Evolutionary conservation across 257 asterid species (phyloP), one percentile per base, ranked within the genome.

Genomic region (Plantago major): DNA sequence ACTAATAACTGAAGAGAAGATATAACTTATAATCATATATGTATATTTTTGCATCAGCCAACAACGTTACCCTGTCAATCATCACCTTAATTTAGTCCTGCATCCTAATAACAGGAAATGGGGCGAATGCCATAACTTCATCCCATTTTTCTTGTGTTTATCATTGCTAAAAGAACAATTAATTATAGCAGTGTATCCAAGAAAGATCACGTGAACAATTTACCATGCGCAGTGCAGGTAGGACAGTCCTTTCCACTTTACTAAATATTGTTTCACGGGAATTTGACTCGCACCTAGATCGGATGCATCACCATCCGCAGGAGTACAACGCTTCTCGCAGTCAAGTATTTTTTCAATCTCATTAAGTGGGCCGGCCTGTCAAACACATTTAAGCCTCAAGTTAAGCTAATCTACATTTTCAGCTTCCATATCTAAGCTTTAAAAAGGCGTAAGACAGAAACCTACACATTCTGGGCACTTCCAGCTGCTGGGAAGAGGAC

Each of bases 401-500:
- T 17, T 57, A 46, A 46, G 46, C 42, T 69, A 19, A 72, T 11
- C 54, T 49, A 49, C 26, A 14, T 51, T 40, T n/a, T 56, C 56
- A 51, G 18, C 6, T 26, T 42, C 56, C 55, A 15, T 64, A 10
- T 18, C 5, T 11, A 17, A 47, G 46, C 16, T 51, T 59, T 16
- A 11, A 55, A 12, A 16, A 43, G 40, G 16, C 13, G 75, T 18
- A 42, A 30, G 45, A 66, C 46, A 47, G 67, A 47, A 50, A 73
- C 86, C 6, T 83, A 83, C 90, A 66, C 86, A 83, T 78, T 76
- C 87, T 54, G 87, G 82, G 59, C 90, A 83, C 63, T 74, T 71
- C 90, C 90, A 83, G 74, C 64, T 71, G 73, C 67, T 65, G 16
- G 90, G 90, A 50, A 72, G 45, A 71, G 84, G 84, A 63, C 74